A percentile compares a stretch with the other conserved stretches of the same genome.
phyloP scores from a whole-genome alignment of 768 basidiomycete genomes.

The Sarcomyxa edulis region DNA sequence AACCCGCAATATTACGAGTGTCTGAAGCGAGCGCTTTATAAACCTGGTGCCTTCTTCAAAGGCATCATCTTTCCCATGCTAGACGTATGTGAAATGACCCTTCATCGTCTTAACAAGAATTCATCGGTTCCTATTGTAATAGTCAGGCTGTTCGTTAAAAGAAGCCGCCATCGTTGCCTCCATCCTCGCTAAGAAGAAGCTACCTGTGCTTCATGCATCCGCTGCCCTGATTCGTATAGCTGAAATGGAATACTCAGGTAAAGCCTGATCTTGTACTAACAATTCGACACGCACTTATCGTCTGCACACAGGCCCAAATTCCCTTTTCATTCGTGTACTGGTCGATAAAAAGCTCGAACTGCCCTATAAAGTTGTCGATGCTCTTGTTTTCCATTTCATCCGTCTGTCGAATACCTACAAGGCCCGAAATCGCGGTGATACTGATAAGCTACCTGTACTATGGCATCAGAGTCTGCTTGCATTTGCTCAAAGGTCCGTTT shows the following conservation, averaged over 20 bases:
- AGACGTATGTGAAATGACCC: slow-evolving; percentile 62
- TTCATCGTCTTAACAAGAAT: neutral
- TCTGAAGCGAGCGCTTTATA: slow-evolving; percentile 89
- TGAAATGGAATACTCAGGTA: slow-evolving; percentile 94
- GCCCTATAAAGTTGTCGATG: slow-evolving; percentile 96
- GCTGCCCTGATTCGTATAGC: slow-evolving; percentile 91
- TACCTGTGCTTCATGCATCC: slow-evolving; percentile 95
- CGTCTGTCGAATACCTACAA: slow-evolving; percentile 90
- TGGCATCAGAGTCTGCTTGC: slow-evolving; percentile 98
- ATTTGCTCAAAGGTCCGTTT: slow-evolving; percentile 79
- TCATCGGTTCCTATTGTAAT: slow-evolving; percentile 2
- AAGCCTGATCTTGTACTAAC: neutral
- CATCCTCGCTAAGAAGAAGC: slow-evolving; percentile 82
- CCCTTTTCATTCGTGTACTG: slow-evolving; percentile 93
- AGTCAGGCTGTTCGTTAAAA: slow-evolving; percentile 81
- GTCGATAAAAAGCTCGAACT: slow-evolving; percentile 97
- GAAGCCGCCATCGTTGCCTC: slow-evolving; percentile 95
- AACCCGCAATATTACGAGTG: slow-evolving; percentile 92
- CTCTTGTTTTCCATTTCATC: slow-evolving; percentile 97
- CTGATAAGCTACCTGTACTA: slow-evolving; percentile 86
- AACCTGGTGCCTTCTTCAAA: slow-evolving; percentile 98
- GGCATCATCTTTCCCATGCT: slow-evolving; percentile 94
- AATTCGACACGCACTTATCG: neutral
- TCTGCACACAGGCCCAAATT: slow-evolving; percentile 68
- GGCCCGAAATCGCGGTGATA: slow-evolving; percentile 60